Evolutionary conservation across 2,329 filamentous ascomycete genomes (phyloP).

Genomic region (Metarhizium rileyi): DNA sequence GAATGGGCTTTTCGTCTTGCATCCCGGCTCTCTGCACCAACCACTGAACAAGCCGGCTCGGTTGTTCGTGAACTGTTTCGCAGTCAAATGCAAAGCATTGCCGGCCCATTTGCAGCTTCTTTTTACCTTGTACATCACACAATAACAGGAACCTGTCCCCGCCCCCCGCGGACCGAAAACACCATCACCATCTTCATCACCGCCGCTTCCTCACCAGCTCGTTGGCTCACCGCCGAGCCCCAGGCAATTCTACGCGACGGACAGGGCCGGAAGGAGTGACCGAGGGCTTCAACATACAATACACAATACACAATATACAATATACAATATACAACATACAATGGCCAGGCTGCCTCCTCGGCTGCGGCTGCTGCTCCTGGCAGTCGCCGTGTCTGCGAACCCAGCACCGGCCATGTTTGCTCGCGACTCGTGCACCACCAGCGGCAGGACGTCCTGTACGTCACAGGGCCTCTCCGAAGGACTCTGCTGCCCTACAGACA

Average conservation of each 20-base stretch:
- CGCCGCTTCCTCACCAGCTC: too few relatives aligned
- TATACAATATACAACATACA: not conserved
- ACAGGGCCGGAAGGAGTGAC: too few relatives aligned
- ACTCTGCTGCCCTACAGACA: slow-evolving; percentile 54
- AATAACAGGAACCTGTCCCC: too few relatives aligned
- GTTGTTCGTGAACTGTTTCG: not conserved
- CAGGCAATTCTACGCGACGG: too few relatives aligned
- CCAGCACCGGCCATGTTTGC: slow-evolving; percentile 29
- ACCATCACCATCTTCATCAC: not conserved
- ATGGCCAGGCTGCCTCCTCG: slow-evolving; percentile 4
- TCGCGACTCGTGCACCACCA: slow-evolving; percentile 40
- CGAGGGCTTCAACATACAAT: too few relatives aligned
- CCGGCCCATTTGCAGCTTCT: too few relatives aligned
- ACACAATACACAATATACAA: not conserved
- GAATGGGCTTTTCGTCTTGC: not conserved
- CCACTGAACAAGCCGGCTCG: not conserved
- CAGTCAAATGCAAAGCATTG: not conserved
- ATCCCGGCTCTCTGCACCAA: not conserved
- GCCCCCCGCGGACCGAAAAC: not conserved
- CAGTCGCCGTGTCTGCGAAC: slow-evolving; percentile 6
- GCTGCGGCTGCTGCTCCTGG: slow-evolving; percentile 9
- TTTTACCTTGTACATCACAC: too few relatives aligned
- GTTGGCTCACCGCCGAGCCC: not conserved
- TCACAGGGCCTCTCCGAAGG: slow-evolving; percentile 44
- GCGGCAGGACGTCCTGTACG: slow-evolving; percentile 39